A percentile compares a stretch with the other conserved stretches of the same genome.
These are phyloP conservation scores for Sesbania bispinosa DNA, from an alignment of 306 rosid species.

Conservation along the genomic window DNA sequence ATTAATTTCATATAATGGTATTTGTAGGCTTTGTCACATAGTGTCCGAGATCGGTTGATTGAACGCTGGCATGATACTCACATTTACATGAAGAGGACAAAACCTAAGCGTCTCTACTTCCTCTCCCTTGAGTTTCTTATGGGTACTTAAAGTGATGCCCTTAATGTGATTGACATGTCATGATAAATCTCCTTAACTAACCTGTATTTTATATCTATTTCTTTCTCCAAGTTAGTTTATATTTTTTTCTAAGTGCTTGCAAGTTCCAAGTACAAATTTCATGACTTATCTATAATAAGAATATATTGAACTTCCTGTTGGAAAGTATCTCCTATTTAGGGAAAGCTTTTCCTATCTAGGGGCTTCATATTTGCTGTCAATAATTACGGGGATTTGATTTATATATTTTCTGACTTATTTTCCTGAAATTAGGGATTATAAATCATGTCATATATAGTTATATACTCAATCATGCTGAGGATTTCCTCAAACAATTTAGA, in stretches of 20 bases:
- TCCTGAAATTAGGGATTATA: neutral
- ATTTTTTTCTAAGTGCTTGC: neutral
- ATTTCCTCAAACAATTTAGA: neutral
- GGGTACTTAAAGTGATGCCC: slow-evolving; percentile 48
- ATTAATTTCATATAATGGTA: slow-evolving; percentile 20
- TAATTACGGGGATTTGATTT: neutral
- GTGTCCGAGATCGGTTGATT: slow-evolving; percentile 68
- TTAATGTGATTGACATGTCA: slow-evolving; percentile 13
- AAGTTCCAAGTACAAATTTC: slow-evolving; percentile 5
- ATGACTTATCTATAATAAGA: neutral
- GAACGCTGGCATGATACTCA: slow-evolving; percentile 73
- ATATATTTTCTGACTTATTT: neutral
- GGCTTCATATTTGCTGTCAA: neutral
- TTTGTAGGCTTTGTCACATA: slow-evolving; percentile 65
- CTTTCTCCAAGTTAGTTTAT: slow-evolving; percentile 2
- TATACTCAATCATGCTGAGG: neutral
- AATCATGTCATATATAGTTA: neutral
- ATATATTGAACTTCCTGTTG: neutral
- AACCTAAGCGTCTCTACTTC: slow-evolving; percentile 72
- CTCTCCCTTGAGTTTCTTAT: slow-evolving; percentile 79
- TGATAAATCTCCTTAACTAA: neutral
- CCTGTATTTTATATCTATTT: neutral
- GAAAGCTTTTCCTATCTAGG: too few species aligned
- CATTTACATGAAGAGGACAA: slow-evolving; percentile 59
- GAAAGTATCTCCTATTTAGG: neutral